A percentile compares a stretch with the other conserved stretches of the same genome.
Evolutionary conservation across 129 eudicot genomes (phyloP).

Genomic region (Saposhnikovia divaricata): DNA sequence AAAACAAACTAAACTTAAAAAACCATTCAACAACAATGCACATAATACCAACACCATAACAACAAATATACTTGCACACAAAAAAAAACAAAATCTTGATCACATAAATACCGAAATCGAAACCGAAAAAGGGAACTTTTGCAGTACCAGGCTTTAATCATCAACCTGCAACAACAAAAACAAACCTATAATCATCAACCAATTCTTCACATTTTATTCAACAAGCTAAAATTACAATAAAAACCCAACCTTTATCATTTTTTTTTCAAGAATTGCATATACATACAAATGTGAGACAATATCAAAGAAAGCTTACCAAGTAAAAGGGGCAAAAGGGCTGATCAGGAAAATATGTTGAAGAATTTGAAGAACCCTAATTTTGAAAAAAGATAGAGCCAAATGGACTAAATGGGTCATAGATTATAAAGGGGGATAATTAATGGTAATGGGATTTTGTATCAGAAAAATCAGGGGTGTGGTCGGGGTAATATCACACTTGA

Average conservation of each 20-base stretch:
- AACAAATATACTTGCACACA: neutral
- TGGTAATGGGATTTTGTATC: neutral
- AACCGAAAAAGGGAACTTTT: neutral
- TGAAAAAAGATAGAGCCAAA: neutral
- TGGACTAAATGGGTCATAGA: neutral
- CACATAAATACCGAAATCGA: neutral
- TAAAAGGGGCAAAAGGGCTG: neutral
- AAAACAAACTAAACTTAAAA: neutral
- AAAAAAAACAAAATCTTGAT: neutral
- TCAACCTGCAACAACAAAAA: neutral
- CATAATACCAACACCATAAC: neutral
- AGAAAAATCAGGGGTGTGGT: neutral
- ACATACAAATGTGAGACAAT: neutral
- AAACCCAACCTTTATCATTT: neutral
- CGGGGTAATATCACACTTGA: neutral
- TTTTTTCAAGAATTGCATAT: neutral
- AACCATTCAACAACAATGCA: neutral
- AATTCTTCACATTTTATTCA: neutral
- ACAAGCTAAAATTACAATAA: neutral
- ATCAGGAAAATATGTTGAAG: neutral
- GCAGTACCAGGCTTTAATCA: neutral
- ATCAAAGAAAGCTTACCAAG: neutral
- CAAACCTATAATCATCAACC: neutral
- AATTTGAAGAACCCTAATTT: constrained; percentile 1
- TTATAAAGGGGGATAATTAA: neutral